Conservation (phyloP, 2,329 filamentous ascomycete species). For the Colletotrichum simmondsii region DNA sequence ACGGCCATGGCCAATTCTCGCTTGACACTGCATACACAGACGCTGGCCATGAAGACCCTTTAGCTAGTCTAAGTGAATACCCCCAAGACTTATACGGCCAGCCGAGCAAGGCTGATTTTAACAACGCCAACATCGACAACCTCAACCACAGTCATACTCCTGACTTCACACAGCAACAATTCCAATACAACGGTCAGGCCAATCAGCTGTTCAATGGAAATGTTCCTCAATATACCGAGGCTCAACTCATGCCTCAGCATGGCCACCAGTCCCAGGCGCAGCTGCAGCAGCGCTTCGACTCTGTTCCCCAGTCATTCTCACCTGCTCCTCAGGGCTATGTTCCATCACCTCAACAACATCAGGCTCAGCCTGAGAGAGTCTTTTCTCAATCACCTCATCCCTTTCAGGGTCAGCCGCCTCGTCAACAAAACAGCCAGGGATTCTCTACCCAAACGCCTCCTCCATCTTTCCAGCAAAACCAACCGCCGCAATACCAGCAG, state of each 20-base stretch:
- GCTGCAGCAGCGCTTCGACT: conserved; percentile 43
- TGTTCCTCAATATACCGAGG: conserved; percentile 45
- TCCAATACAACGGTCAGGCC: conserved; percentile 45
- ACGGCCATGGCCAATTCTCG: conserved; percentile 26
- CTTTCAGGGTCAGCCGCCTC: conserved; percentile 24
- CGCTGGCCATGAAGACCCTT: conserved; percentile 47
- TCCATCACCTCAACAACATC: conserved; percentile 37
- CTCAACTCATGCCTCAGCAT: conserved; percentile 47
- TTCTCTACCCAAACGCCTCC: conserved; percentile 31
- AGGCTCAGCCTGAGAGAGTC: conserved; percentile 29
- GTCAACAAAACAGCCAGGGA: conserved; percentile 24
- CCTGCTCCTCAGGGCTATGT: conserved; percentile 41
- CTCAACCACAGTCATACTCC: conserved; percentile 46
- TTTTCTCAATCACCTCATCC: conserved; percentile 34
- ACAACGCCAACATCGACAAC: conserved; percentile 40
- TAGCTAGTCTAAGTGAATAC: conserved; percentile 49
- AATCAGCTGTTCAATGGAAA: conserved; percentile 46
- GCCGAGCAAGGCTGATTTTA: conserved; percentile 45
- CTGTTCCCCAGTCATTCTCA: conserved; percentile 27
- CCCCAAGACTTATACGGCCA: conserved; percentile 51
- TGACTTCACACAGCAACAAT: conserved; percentile 46
- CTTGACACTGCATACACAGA: conserved; percentile 41
- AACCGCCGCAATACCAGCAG: conserved; percentile 30
- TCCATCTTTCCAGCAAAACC: conserved; percentile 24
- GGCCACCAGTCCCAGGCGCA: conserved; percentile 47